phyloP scores from a whole-genome alignment of 2,329 filamentous ascomycete genomes.

The Penicillium sp. region DNA sequence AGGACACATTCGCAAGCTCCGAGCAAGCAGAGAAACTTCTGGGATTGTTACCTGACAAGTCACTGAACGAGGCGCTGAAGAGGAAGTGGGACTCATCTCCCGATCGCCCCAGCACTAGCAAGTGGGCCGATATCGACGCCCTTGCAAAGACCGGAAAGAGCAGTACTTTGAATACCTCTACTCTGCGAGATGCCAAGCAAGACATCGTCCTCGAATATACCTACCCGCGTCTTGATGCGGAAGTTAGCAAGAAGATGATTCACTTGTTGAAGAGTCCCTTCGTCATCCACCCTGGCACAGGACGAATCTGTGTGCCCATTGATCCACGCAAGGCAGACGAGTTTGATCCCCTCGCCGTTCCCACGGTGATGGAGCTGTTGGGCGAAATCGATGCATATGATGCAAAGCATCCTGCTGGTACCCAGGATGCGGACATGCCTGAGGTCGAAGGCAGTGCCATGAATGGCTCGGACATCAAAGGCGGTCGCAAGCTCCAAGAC shows the following conservation, averaged over 20 bases:
- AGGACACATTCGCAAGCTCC: conserved; percentile 78
- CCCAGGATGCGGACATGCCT: conserved; percentile 44
- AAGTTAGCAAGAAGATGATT: conserved; percentile 96
- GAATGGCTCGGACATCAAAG: conserved; percentile 35
- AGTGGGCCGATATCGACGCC: conserved; percentile 93
- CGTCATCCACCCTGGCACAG: conserved; percentile 92
- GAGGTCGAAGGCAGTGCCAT: conserved; percentile 40
- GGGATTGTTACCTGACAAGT: conserved; percentile 78
- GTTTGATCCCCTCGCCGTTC: conserved; percentile 87
- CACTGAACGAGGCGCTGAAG: conserved; percentile 74
- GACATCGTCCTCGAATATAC: conserved; percentile 97
- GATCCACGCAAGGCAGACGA: conserved; percentile 71
- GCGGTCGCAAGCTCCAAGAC: conserved; percentile 63
- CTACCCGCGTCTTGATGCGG: conserved; percentile 93
- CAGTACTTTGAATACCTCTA: conserved; percentile 69
- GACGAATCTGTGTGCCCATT: conserved; percentile 93
- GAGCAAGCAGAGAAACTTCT: conserved; percentile 77
- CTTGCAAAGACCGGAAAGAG: conserved; percentile 75
- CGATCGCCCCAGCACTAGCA: conserved; percentile 71
- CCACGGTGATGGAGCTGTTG: conserved; percentile 80
- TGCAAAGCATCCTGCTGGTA: conserved; percentile 32
- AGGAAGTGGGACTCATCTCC: conserved; percentile 91
- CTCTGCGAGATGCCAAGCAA: conserved; percentile 85
- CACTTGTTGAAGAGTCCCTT: conserved; percentile 98
- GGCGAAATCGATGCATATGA: conserved; percentile 85